These are phyloP conservation scores for Paradendryphiella salina DNA, from an alignment of 2,329 filamentous ascomycete species.

Conservation along the genomic window DNA sequence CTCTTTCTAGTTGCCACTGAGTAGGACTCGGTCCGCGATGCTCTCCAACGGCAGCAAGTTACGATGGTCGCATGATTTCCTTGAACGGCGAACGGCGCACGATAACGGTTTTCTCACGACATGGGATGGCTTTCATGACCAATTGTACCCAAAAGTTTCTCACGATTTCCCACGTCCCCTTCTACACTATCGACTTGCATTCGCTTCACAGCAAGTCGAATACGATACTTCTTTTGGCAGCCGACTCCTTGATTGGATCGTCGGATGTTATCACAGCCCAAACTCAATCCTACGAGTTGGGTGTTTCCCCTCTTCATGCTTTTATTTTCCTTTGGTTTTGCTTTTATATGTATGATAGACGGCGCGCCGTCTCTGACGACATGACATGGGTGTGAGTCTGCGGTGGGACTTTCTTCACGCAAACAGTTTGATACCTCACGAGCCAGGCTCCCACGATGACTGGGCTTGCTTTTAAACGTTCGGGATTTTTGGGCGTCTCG, in stretches of 20 bases:
- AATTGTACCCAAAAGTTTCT: constrained; percentile 46
- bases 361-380: constrained; percentile 34
- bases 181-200: constrained; percentile 14
- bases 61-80: constrained; percentile 36
- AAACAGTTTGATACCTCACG: constrained; percentile 37
- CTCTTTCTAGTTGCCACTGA: constrained; percentile 35
- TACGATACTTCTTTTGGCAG: constrained; percentile 20
- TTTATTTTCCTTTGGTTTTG: constrained; percentile 32
- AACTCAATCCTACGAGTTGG: constrained; percentile 21
- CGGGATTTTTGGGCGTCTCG: constrained; percentile 21
- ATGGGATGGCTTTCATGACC: constrained; percentile 39
- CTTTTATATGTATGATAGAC: constrained; percentile 37
- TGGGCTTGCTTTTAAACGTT: constrained; percentile 23
- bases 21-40: constrained; percentile 37
- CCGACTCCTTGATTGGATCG: constrained; percentile 40
- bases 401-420: constrained; percentile 26
- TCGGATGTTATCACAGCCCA: constrained; percentile 15
- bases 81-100: constrained; percentile 45
- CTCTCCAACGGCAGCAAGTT: constrained; percentile 31
- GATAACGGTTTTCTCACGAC: constrained; percentile 34
- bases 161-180: constrained; percentile 29
- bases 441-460: constrained; percentile 21
- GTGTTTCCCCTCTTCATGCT: constrained; percentile 19
- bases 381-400: constrained; percentile 29
- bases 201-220: constrained; percentile 7